Evolutionary conservation across 371 early-diverging fungal species (phyloP), one percentile per base, ranked within the genome.

Genomic region (Actinomortierella wolfii): DNA sequence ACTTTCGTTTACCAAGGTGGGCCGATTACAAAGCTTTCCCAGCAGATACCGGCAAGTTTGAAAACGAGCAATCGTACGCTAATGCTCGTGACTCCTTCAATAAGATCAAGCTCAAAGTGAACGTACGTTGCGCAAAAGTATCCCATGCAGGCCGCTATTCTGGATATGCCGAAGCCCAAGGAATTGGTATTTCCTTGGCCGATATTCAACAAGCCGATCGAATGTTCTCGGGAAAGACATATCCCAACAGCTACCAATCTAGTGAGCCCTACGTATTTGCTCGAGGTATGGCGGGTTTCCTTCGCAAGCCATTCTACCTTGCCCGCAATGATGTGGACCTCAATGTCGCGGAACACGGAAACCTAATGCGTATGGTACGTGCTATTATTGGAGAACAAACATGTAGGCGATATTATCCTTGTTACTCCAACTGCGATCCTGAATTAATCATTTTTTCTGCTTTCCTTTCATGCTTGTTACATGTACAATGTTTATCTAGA

Each of bases 311-410:
- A 5, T 48, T 48, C 25, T 23, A n/a, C 24, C 49, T 48, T 48
- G 23, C 49, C 23, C 49, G 49, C 23, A 6, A 48, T 48, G 49
- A 48, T 25, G 49, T 48, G 49, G 24, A 6, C 18, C 49, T 48
- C 21, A 24, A 48, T 48, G 18, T 48, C 23, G 49, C 18, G 23
- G 24, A 48, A 14, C 23, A 48, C 24, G 49, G 49, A 48, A 25
- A 48, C 49, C 49, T 48, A 20, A 48, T 48, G 49, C 49, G 49
- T 25, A 48, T 48, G 49, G 49, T 48, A 23, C 23, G 49, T 48
- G 49, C 25, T 48, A n/a, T n/a, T n/a, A n/a, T n/a, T n/a, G n/a
- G n/a, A n/a, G n/a, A n/a, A n/a, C n/a, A n/a, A n/a, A n/a, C n/a
- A n/a, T n/a, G n/a, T n/a, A n/a, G n/a, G n/a, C n/a, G n/a, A n/a